Evolutionary conservation across 2,329 filamentous ascomycete genomes (phyloP).

Genomic region (Colletotrichum limetticola): DNA sequence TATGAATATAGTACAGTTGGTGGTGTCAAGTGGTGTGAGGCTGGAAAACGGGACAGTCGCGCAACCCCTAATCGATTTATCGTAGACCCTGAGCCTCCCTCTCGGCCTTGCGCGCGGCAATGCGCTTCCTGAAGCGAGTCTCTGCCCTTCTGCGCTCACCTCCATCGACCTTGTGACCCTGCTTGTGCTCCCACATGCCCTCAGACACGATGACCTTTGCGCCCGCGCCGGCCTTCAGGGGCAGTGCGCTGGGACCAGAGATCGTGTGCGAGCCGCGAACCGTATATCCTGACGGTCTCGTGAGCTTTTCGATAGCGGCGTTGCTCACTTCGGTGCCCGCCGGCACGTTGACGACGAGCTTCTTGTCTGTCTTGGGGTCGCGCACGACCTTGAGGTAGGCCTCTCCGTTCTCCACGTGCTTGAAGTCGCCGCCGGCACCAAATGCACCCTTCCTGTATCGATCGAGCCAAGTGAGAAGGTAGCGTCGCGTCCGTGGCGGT

Average conservation of each 20-base stretch:
- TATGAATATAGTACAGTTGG: slow-evolving; percentile 34
- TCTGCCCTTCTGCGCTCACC: slow-evolving; percentile 91
- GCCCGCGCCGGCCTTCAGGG: slow-evolving; percentile 71
- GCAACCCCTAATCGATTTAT: neutral
- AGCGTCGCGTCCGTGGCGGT: slow-evolving; percentile 82
- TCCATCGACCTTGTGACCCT: slow-evolving; percentile 93
- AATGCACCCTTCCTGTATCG: slow-evolving; percentile 82
- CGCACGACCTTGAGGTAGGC: slow-evolving; percentile 63
- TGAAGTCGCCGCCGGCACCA: slow-evolving; percentile 85
- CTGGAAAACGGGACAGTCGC: slow-evolving; percentile 17
- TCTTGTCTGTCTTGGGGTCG: slow-evolving; percentile 53
- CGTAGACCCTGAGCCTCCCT: slow-evolving; percentile 52
- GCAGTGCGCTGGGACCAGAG: slow-evolving; percentile 78
- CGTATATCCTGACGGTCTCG: slow-evolving; percentile 65
- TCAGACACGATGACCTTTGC: slow-evolving; percentile 79
- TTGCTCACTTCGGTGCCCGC: slow-evolving; percentile 49
- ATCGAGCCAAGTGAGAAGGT: slow-evolving; percentile 89
- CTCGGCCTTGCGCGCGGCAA: slow-evolving; percentile 80
- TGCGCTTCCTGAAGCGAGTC: slow-evolving; percentile 86
- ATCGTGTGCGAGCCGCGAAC: slow-evolving; percentile 77
- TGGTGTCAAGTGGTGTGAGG: slow-evolving; percentile 29
- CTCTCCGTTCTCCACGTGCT: slow-evolving; percentile 70
- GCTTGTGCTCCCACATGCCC: slow-evolving; percentile 91
- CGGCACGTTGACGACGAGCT: slow-evolving; percentile 67
- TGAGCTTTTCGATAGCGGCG: slow-evolving; percentile 43